Conservation (phyloP, 1,284 basidiomycete species). For the Cronartium ribicola region DNA sequence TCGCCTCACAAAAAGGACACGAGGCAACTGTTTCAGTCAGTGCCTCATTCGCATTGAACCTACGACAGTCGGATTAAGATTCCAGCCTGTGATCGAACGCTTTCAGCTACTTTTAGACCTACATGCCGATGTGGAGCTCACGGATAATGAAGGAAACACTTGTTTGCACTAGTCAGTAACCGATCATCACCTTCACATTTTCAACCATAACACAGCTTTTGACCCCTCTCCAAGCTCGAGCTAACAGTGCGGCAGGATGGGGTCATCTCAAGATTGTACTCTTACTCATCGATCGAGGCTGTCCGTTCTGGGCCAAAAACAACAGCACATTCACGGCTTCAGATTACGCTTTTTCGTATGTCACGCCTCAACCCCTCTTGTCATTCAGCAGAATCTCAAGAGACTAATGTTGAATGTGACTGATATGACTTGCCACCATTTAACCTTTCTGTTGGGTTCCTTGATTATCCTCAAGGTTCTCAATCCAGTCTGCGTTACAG, state of each 20-base stretch:
- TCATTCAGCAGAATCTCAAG: neutral
- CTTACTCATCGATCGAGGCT: conserved; percentile 34
- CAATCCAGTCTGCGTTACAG: conserved; percentile 40
- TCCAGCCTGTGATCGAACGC: neutral
- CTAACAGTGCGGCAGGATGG: conserved; percentile 34
- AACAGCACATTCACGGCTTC: conserved; percentile 38
- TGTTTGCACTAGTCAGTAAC: conserved; percentile 21
- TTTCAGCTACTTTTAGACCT: conserved; percentile 27
- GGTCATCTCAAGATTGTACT: conserved; percentile 38
- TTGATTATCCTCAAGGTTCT: conserved; percentile 9
- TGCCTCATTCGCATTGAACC: neutral
- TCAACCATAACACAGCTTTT: neutral
- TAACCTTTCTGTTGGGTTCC: neutral
- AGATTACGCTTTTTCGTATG: conserved; percentile 39
- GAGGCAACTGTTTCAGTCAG: conserved; percentile 16
- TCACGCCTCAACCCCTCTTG: neutral
- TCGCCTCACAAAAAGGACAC: conserved; percentile 28
- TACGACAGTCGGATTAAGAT: neutral
- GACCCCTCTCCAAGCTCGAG: neutral
- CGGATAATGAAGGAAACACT: conserved; percentile 39
- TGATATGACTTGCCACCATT: neutral
- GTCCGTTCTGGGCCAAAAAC: conserved; percentile 42
- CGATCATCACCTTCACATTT: neutral
- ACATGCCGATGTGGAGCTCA: conserved; percentile 34
- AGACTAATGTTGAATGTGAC: neutral